Base-by-base conservation (phyloP, 2,329 filamentous ascomycete genomes). In the Cladosporium austrohemisphaericum region DNA sequence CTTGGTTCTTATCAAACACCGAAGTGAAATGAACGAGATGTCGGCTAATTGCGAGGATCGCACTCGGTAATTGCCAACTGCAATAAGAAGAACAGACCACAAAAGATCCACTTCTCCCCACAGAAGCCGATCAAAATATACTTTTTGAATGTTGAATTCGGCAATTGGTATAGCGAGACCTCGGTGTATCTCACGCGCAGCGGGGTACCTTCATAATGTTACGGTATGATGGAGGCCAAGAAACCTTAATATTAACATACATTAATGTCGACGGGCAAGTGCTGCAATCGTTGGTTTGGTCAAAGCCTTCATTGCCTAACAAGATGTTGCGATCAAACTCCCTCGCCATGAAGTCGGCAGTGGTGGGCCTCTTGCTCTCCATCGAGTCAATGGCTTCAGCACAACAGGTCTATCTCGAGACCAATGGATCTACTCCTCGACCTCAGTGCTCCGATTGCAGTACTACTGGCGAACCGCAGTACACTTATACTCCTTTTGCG, bases 321-420 rank as follows among this genome's bases (percentile, higher is more conserved):
- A 41, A 41, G 26, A 41, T 31, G 38, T 13, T 41, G 4, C 25
- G 31, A 11, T 29, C 38, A 31, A 29, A 18, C 14, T 41, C 38
- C 18, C 25, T 7, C 8, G 20, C 41, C 20, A 35, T 45, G n/a
- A 45, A 45, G 31, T 29, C 41, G 19, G 31, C 29, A 18, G 19
- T 10, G 5, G n/a, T 45, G 10, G 28, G 31, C 20, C 29, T 45
- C 2, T 19, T 45, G n/a, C 20, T 45, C 5, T 45, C 41, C 2
- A 26, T 35, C 20, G 19, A 33, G 8, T 45, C 29, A 14, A 14
- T 26, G 2, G 41, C 31, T 25, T 25, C 11, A 0, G 46, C 46
- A 19, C 67, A 70, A 41, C 67, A 70, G 49, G 61, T 69, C 8
- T 70, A 69, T 32, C 50, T 67, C 4, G 58, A 62, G 11, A 53